Conservation (phyloP, 345 rosid species). For the Clausena lansium region DNA sequence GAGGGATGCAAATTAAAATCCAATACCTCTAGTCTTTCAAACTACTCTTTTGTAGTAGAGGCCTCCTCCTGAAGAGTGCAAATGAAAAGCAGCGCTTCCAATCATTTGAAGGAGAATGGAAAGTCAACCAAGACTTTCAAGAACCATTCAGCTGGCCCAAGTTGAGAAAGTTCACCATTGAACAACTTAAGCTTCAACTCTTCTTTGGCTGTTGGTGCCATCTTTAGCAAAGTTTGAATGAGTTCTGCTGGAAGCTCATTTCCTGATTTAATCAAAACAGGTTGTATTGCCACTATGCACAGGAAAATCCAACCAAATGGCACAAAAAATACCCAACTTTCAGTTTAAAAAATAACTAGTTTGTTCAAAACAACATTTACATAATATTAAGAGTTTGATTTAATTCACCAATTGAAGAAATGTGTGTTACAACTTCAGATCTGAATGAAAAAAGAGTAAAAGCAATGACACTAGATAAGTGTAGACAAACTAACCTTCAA, state of each 20-base stretch:
- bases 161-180: too few relatives aligned
- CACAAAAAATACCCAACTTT: not conserved
- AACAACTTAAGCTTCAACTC: too few relatives aligned
- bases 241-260: constrained; percentile 90
- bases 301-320: constrained; percentile 11
- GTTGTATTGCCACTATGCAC: constrained; percentile 21
- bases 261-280: constrained; percentile 50
- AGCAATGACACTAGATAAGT: not conserved
- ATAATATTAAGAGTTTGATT: not conserved
- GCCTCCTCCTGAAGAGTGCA: constrained; percentile 81
- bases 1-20: constrained; percentile 17
- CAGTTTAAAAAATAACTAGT: not conserved
- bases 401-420: not conserved
- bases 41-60: constrained; percentile 60
- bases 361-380: not conserved
- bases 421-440: not conserved
- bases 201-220: too few relatives aligned
- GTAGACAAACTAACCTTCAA: constrained; percentile 57
- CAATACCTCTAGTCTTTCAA: constrained; percentile 74
- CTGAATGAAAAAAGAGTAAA: not conserved
- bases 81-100: constrained; percentile 88
- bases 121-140: constrained; percentile 74
- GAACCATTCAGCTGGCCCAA: constrained; percentile 92
- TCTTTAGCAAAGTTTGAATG: constrained; percentile 69
- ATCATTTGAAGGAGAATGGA: constrained; percentile 81